Conservation (phyloP, 306 rosid genomes). For the Inga oerstediana region DNA sequence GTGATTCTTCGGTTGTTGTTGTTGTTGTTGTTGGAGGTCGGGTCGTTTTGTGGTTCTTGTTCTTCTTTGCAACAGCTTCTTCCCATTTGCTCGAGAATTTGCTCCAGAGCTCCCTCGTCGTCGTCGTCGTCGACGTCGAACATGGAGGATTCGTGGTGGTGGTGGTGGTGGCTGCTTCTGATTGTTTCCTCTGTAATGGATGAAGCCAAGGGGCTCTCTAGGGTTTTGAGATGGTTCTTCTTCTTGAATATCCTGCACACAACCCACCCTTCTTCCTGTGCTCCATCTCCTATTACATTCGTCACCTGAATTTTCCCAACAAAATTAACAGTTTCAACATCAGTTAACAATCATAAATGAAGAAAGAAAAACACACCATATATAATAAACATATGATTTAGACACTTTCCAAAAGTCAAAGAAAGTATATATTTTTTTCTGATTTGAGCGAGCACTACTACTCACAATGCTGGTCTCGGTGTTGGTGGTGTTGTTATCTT, state of each 20-base stretch:
- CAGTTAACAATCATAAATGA: not conserved
- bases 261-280: slow-evolving; percentile 94
- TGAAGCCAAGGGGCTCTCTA: slow-evolving; percentile 55
- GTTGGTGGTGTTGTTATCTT: slow-evolving; percentile 53
- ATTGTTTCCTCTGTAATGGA: slow-evolving; percentile 44
- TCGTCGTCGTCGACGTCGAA: slow-evolving; percentile 70
- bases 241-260: slow-evolving; percentile 94
- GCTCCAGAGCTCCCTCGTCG: slow-evolving; percentile 65
- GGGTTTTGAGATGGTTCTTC: slow-evolving; percentile 79
- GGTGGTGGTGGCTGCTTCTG: slow-evolving; percentile 22
- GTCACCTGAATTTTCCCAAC: slow-evolving; percentile 40
- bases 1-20: not conserved
- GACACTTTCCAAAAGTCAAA: not conserved
- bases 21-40: slow-evolving; percentile 24
- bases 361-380: not conserved
- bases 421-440: not conserved
- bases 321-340: not conserved
- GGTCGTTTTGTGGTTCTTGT: slow-evolving; percentile 19
- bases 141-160: slow-evolving; percentile 22
- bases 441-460: slow-evolving; percentile 11
- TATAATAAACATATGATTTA: not conserved
- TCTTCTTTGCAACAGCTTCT: slow-evolving; percentile 69
- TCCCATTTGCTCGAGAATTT: slow-evolving; percentile 72
- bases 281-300: slow-evolving; percentile 58
- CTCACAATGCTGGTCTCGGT: slow-evolving; percentile 52